These are phyloP conservation scores for Volutella citrinella DNA, from an alignment of 2,329 filamentous ascomycete species.

Conservation along the genomic window DNA sequence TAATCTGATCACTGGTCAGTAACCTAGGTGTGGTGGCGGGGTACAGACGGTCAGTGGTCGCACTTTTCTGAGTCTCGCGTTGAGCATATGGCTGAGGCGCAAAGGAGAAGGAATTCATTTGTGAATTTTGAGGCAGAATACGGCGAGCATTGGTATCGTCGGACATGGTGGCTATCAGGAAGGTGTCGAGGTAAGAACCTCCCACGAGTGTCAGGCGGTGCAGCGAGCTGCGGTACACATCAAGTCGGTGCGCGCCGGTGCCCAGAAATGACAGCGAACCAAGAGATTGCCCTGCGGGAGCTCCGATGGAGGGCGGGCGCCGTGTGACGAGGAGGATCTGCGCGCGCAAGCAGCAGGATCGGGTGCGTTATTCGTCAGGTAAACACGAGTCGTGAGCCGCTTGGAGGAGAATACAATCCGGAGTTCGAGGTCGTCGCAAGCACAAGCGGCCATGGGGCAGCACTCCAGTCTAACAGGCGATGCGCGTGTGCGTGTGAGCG, in stretches of 20 bases:
- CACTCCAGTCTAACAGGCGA: too few relatives aligned
- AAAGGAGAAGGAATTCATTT: constrained; percentile 72
- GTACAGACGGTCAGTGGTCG: constrained; percentile 29
- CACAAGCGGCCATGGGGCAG: too few relatives aligned
- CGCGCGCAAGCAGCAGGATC: too few relatives aligned
- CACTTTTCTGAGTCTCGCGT: constrained; percentile 82
- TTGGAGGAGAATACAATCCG: too few relatives aligned
- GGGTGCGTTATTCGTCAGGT: too few relatives aligned
- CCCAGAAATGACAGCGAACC: too few relatives aligned
- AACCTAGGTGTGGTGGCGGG: not conserved
- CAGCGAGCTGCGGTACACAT: constrained; percentile 24
- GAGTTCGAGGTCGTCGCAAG: too few relatives aligned
- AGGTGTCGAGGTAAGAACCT: constrained; percentile 22
- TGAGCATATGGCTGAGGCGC: constrained; percentile 55
- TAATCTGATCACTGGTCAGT: constrained; percentile 62
- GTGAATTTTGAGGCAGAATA: constrained; percentile 59
- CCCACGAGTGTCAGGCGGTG: constrained; percentile 17
- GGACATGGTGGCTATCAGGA: constrained; percentile 50
- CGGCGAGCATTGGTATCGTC: constrained; percentile 59
- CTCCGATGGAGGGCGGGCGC: too few relatives aligned
- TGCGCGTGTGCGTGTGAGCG: constrained; percentile 11
- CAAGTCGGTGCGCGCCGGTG: constrained; percentile 27
- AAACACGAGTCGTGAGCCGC: too few relatives aligned
- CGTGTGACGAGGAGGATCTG: too few relatives aligned
- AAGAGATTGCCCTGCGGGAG: too few relatives aligned